phyloP scores from a whole-genome alignment of 495 filamentous ascomycete species.

The Neurospora pannonica region DNA sequence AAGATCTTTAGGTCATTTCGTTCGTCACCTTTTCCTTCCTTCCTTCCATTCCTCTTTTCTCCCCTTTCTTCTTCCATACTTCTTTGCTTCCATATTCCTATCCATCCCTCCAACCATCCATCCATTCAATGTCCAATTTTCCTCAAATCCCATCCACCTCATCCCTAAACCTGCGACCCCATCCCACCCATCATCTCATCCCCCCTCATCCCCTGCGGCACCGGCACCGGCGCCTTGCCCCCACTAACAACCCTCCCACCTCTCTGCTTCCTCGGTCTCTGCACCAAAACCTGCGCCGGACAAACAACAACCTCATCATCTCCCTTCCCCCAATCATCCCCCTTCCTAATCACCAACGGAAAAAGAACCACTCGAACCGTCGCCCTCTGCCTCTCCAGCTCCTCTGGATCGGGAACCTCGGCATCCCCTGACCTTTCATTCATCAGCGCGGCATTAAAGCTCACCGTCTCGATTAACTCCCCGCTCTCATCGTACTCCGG shows the following conservation, averaged over 20 bases:
- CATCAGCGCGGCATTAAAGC: slow-evolving; percentile 85
- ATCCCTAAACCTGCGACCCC: slow-evolving; percentile 1
- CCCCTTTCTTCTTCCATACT: neutral
- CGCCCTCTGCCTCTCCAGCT: slow-evolving; percentile 63
- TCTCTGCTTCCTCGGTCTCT: slow-evolving; percentile 5
- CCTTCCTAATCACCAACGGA: slow-evolving; percentile 89
- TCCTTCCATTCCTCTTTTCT: neutral
- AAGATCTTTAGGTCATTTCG: neutral
- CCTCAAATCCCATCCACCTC: neutral
- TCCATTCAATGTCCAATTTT: neutral
- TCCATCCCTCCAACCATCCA: neutral
- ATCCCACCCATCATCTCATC: neutral
- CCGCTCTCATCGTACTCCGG: slow-evolving; percentile 91
- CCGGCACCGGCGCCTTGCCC: slow-evolving; percentile 11
- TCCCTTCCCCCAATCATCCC: slow-evolving; percentile 72
- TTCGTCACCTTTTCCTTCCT: neutral
- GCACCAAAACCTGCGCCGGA: slow-evolving; percentile 86
- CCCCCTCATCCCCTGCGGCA: slow-evolving; percentile 9
- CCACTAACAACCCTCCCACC: neutral
- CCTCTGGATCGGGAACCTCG: slow-evolving; percentile 47
- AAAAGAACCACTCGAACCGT: slow-evolving; percentile 86
- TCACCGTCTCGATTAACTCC: slow-evolving; percentile 64
- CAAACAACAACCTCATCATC: slow-evolving; percentile 90
- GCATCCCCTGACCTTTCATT: slow-evolving; percentile 73
- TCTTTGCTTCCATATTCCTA: neutral